phyloP scores from a whole-genome alignment of 306 rosid genomes.

The Sicyos edulis region DNA sequence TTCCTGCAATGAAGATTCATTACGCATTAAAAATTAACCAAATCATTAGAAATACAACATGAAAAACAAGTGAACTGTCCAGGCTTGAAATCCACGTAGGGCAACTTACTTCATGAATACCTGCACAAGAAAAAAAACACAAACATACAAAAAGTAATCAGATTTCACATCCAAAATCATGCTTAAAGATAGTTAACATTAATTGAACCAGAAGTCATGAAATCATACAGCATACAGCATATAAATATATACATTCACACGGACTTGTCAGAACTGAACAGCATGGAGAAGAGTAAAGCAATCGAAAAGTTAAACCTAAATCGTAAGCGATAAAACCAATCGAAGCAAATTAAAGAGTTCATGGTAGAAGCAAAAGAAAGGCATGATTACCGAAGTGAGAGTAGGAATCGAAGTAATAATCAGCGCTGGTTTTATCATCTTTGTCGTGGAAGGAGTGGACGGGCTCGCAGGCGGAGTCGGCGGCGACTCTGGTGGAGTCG shows the following conservation, averaged over 20 bases:
- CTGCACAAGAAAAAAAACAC: constrained; percentile 45
- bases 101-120: constrained; percentile 94
- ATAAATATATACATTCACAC: neutral
- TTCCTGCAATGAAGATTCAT: constrained; percentile 48
- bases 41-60: neutral
- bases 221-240: too few relatives aligned
- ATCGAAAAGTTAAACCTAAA: neutral
- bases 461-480: constrained; percentile 28
- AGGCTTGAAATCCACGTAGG: constrained; percentile 23
- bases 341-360: neutral
- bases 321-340: neutral
- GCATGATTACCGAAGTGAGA: constrained; percentile 91
- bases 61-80: neutral
- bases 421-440: constrained; percentile 89
- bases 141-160: neutral
- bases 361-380: neutral
- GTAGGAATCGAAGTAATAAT: constrained; percentile 94
- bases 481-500: constrained; percentile 26
- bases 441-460: constrained; percentile 30
- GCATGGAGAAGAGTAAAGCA: too few relatives aligned
- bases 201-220: neutral
- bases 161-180: neutral
- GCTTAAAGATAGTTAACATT: neutral
- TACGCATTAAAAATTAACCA: neutral
- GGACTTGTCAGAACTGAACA: neutral